A percentile compares a stretch with the other conserved stretches of the same genome.
Evolutionary conservation across 768 basidiomycete genomes (phyloP).

Genomic region (Tylopilus rubrobrunneus): DNA sequence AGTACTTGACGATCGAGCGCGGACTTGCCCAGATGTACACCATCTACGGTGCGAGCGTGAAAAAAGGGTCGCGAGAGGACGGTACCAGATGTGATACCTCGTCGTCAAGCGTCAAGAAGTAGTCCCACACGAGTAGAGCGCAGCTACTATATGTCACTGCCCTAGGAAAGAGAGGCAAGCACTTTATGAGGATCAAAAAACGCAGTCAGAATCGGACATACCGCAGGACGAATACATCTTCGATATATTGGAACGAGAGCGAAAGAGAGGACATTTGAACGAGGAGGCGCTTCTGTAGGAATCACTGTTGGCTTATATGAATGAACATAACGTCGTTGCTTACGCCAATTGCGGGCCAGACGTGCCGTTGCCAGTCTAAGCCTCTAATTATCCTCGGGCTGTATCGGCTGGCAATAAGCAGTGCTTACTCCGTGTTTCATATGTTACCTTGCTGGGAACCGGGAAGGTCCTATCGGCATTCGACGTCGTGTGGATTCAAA

Average conservation of each 20-base stretch:
- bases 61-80: not conserved
- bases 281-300: not conserved
- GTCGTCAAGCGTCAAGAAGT: slow-evolving; percentile 6
- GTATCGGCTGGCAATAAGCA: not conserved
- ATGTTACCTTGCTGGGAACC: not conserved
- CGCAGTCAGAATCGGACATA: not conserved
- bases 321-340: not conserved
- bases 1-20: not conserved
- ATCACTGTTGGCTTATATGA: not conserved
- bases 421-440: not conserved
- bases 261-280: not conserved
- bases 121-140: slow-evolving; percentile 3
- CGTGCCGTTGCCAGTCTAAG: not conserved
- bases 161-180: not conserved
- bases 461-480: too few relatives aligned
- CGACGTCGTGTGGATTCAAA: too few relatives aligned
- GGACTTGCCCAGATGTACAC: slow-evolving; percentile 1
- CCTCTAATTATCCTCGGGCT: not conserved
- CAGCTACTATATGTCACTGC: not conserved
- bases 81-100: not conserved
- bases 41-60: not conserved
- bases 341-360: not conserved
- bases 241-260: not conserved
- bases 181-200: not conserved
- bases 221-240: not conserved